These are phyloP conservation scores for Prunus mongolica DNA, from an alignment of 306 rosid species.

Conservation along the genomic window DNA sequence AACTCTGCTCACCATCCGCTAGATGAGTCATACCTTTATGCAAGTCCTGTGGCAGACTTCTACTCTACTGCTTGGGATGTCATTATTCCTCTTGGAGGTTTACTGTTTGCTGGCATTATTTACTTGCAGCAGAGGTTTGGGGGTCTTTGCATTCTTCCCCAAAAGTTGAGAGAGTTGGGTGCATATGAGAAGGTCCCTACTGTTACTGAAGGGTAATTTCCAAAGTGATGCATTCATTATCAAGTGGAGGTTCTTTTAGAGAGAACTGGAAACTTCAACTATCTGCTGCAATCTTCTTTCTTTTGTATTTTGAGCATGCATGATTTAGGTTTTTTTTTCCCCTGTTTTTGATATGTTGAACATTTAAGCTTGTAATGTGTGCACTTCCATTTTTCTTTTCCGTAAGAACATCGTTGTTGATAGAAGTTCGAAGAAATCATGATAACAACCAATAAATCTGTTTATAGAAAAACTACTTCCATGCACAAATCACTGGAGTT, in stretches of 20 bases:
- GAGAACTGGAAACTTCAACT: too few species aligned
- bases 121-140: slow-evolving; percentile 63
- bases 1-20: not conserved
- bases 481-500: too few species aligned
- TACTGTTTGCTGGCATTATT: slow-evolving; percentile 40
- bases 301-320: not conserved
- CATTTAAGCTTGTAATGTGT: not conserved
- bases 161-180: slow-evolving; percentile 21
- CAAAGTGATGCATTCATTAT: not conserved
- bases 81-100: slow-evolving; percentile 42
- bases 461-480: not conserved
- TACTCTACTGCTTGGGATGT: slow-evolving; percentile 59
- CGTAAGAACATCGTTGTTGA: not conserved
- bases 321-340: not conserved
- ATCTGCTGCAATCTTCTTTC: not conserved
- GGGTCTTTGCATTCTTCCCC: slow-evolving; percentile 40
- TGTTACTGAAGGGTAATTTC: slow-evolving; percentile 20
- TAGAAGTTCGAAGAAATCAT: not conserved
- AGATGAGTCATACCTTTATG: slow-evolving; percentile 36
- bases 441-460: too few species aligned
- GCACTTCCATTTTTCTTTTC: not conserved
- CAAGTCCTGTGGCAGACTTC: slow-evolving; percentile 38
- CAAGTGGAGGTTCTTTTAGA: not conserved
- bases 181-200: slow-evolving; percentile 36
- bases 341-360: not conserved